phyloP scores from a whole-genome alignment of 1,139 yeast species.

The Saccharomyces hybrid region DNA sequence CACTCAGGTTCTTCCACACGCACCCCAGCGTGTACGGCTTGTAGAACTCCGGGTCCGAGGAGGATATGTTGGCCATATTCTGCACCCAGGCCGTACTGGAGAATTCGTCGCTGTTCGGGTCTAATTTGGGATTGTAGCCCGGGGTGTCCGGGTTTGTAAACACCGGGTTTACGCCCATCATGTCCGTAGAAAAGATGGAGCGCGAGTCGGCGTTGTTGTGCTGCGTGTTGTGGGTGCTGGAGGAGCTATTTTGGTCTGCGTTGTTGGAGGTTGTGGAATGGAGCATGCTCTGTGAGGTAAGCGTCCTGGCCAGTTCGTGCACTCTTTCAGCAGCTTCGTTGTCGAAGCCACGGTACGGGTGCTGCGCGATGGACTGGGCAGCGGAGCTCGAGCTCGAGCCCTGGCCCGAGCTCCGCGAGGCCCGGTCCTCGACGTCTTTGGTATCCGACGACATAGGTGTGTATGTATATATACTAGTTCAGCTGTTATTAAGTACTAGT shows the following conservation, averaged over 20 bases:
- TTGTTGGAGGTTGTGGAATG: neutral
- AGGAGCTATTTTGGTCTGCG: neutral
- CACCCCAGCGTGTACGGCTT: slow-evolving; percentile 63
- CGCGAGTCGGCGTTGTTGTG: neutral
- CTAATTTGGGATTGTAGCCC: slow-evolving; percentile 40
- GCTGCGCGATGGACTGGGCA: neutral
- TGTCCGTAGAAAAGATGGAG: slow-evolving; percentile 5
- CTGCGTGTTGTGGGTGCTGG: neutral
- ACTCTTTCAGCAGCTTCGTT: slow-evolving; percentile 1
- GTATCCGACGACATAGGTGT: neutral
- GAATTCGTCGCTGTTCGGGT: slow-evolving; percentile 52
- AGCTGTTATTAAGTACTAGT: neutral
- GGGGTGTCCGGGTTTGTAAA: slow-evolving; percentile 11
- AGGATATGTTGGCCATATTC: slow-evolving; percentile 51
- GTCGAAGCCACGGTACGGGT: slow-evolving; percentile 4
- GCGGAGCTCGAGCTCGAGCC: neutral
- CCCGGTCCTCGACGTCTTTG: neutral
- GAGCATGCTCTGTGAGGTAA: slow-evolving; percentile 3
- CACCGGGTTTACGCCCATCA: slow-evolving; percentile 20
- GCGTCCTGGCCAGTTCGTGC: slow-evolving; percentile 4
- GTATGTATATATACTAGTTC: neutral
- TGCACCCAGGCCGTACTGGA: slow-evolving; percentile 64
- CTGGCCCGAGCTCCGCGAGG: neutral
- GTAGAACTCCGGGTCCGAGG: slow-evolving; percentile 56
- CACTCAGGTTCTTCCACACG: slow-evolving; percentile 59